Evolutionary conservation across 257 asterid genomes (phyloP).

Genomic region (Nicotiana undulata): DNA sequence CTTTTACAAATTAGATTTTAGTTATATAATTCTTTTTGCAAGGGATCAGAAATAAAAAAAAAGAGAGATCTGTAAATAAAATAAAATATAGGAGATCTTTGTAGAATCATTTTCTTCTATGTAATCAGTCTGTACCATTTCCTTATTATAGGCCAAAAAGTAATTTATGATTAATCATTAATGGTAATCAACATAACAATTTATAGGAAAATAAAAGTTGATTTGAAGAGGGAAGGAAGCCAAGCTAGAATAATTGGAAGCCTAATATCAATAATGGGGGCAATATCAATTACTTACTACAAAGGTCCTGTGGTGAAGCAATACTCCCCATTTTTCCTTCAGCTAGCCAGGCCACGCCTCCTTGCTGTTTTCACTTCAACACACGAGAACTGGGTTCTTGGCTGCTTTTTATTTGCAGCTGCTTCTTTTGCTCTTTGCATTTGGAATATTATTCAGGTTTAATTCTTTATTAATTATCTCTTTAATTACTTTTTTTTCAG

Average conservation of each 20-base stretch:
- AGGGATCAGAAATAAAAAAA: too few relatives aligned
- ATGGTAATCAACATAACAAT: background rate
- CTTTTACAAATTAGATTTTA: too few relatives aligned
- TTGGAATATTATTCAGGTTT: constrained; percentile 69
- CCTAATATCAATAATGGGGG: constrained; percentile 49
- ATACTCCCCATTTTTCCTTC: constrained; percentile 25
- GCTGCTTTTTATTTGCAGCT: constrained; percentile 58
- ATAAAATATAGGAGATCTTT: too few relatives aligned
- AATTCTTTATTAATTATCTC: background rate
- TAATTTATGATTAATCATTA: background rate
- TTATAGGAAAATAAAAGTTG: constrained; percentile 36
- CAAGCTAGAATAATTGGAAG: constrained; percentile 54
- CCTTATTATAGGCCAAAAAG: too few relatives aligned
- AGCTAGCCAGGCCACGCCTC: constrained; percentile 16
- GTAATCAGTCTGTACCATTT: too few relatives aligned
- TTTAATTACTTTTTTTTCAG: too few relatives aligned
- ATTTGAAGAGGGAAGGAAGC: constrained; percentile 41
- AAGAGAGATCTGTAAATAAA: too few relatives aligned
- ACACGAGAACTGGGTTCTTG: constrained; percentile 63
- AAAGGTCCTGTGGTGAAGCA: constrained; percentile 48
- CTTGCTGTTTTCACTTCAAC: constrained; percentile 45
- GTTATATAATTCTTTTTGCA: too few relatives aligned
- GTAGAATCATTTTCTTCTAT: too few relatives aligned
- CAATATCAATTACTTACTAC: constrained; percentile 41
- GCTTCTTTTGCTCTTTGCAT: constrained; percentile 48